These are phyloP conservation scores for Lipomyces spencermartinsiae DNA, from an alignment of 805 yeast genomes.

Conservation along the genomic window DNA sequence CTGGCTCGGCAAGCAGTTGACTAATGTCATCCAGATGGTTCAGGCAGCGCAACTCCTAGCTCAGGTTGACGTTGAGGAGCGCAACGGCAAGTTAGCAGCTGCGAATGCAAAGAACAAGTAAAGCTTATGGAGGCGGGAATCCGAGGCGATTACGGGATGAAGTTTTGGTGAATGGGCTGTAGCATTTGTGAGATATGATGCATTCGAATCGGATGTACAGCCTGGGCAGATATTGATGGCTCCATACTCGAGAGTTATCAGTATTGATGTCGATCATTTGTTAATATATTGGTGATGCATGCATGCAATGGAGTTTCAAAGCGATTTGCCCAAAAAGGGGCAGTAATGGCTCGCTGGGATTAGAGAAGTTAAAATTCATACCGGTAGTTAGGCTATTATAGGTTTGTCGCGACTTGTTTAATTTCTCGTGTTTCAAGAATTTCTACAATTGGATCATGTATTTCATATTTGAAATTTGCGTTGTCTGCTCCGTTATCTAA, in stretches of 20 bases:
- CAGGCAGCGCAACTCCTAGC: constrained; percentile 87
- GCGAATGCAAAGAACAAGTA: constrained; percentile 16
- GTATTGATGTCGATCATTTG: neutral
- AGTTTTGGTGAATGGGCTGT: constrained; percentile 1
- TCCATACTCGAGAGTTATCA: neutral
- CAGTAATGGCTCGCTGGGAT: neutral
- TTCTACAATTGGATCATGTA: neutral
- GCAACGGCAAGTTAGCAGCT: constrained; percentile 41
- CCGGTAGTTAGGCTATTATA: neutral
- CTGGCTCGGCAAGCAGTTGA: constrained; percentile 87
- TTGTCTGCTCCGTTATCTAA: neutral
- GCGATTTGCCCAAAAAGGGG: neutral
- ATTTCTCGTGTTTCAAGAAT: neutral
- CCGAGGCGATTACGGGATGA: neutral
- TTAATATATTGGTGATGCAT: neutral
- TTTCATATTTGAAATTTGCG: neutral
- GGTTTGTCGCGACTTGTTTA: neutral
- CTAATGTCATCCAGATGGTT: constrained; percentile 85
- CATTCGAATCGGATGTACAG: neutral
- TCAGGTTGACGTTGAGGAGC: constrained; percentile 68
- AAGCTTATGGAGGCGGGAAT: neutral
- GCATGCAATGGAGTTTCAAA: neutral
- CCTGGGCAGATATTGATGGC: neutral
- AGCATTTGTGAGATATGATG: neutral
- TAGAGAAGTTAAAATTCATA: neutral